Conservation (phyloP, 768 basidiomycete species). For the Hydnomerulius pinastri region DNA sequence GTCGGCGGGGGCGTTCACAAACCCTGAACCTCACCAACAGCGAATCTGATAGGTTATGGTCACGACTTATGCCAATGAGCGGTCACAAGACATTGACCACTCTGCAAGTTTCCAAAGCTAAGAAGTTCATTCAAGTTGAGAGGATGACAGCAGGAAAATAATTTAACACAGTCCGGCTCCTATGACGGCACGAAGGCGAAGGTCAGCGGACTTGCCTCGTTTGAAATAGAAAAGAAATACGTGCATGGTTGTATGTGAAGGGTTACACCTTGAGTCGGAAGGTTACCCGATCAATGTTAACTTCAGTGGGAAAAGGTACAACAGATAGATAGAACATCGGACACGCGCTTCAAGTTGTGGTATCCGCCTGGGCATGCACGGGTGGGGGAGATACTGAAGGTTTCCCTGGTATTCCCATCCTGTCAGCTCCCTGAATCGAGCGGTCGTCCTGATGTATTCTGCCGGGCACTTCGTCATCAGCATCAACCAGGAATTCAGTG, state of each 20-base stretch:
- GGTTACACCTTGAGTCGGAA: not conserved
- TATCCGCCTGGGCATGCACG: constrained; percentile 1
- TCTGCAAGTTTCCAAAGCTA: not conserved
- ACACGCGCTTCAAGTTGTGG: not conserved
- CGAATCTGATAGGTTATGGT: too few relatives aligned
- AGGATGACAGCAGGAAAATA: not conserved
- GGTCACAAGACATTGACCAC: not conserved
- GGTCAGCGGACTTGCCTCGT: not conserved
- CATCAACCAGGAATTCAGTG: constrained; percentile 62
- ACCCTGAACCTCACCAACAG: too few relatives aligned
- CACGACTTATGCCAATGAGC: not conserved
- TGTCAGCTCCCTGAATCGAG: constrained; percentile 16
- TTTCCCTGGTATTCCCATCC: not conserved
- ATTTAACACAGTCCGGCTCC: not conserved
- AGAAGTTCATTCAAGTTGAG: not conserved
- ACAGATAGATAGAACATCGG: not conserved
- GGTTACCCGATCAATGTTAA: not conserved
- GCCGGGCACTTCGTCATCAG: constrained; percentile 52
- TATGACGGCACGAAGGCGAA: not conserved
- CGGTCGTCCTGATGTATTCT: constrained; percentile 33
- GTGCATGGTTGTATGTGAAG: constrained; percentile 1
- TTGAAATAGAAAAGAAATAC: not conserved
- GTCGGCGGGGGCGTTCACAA: not conserved
- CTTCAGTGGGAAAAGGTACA: not conserved
- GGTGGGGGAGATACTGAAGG: not conserved